These are phyloP conservation scores for Volvariella volvacea DNA, from an alignment of 1,284 basidiomycete genomes.

Conservation along the genomic window DNA sequence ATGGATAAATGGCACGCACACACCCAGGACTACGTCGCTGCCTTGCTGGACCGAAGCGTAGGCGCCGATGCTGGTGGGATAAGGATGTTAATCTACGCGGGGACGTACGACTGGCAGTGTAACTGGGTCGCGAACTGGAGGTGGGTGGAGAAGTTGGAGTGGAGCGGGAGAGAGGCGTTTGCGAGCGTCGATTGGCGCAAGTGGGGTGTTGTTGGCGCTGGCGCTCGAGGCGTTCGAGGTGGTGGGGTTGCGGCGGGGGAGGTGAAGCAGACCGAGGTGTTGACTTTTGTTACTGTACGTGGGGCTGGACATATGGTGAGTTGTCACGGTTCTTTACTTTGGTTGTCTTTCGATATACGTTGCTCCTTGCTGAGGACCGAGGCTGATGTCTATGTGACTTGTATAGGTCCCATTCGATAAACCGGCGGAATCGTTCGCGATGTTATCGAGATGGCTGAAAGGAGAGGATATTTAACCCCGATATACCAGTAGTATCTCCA, in stretches of 20 bases:
- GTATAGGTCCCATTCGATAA: conserved; percentile 61
- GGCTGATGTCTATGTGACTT: conserved; percentile 1
- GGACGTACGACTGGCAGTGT: conserved; percentile 78
- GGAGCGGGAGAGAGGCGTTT: conserved; percentile 55
- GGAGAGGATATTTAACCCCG: conserved; percentile 32
- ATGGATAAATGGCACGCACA: conserved; percentile 56
- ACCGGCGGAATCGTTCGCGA: conserved; percentile 47
- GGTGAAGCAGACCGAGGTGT: conserved; percentile 50
- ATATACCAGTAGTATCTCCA: too few relatives aligned
- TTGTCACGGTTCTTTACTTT: conserved; percentile 21
- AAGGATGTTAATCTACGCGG: conserved; percentile 68
- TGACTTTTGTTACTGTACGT: conserved; percentile 63
- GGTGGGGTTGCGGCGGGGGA: conserved; percentile 48
- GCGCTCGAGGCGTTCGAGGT: conserved; percentile 23
- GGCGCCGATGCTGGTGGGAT: too few relatives aligned
- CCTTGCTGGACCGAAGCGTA: conserved; percentile 68
- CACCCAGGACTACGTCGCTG: conserved; percentile 61
- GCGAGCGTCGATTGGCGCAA: conserved; percentile 42
- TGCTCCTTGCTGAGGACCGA: too few relatives aligned
- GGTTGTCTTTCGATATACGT: neutral
- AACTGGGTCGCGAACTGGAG: conserved; percentile 72
- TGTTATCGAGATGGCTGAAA: conserved; percentile 56
- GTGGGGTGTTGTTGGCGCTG: conserved; percentile 33
- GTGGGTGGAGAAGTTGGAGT: conserved; percentile 72
- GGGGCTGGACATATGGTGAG: conserved; percentile 71